phyloP scores from a whole-genome alignment of 257 asterid genomes.

The Cordia subcordata region DNA sequence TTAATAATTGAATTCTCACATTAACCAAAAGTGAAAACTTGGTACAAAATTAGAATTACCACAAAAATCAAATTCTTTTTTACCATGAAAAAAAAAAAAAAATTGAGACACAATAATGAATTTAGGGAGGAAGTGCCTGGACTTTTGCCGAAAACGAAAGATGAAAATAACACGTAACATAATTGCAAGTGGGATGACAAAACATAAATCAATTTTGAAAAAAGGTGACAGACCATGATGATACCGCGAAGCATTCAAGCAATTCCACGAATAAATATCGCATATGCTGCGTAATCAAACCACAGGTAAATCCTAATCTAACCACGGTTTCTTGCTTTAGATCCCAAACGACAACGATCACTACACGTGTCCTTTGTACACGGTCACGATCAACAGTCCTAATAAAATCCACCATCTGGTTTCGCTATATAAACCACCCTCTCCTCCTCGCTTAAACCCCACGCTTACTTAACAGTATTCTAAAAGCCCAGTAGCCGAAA shows the following conservation, averaged over 20 bases:
- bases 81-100: too few relatives aligned
- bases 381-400: slow-evolving; percentile 23
- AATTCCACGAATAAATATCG: slow-evolving; percentile 17
- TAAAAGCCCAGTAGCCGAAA: not conserved
- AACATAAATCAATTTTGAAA: too few relatives aligned
- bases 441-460: slow-evolving; percentile 21
- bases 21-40: too few relatives aligned
- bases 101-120: too few relatives aligned
- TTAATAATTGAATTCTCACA: too few relatives aligned
- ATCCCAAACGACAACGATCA: slow-evolving; percentile 19
- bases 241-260: not conserved
- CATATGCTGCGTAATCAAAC: not conserved
- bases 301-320: not conserved
- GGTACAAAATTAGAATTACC: too few relatives aligned
- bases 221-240: not conserved
- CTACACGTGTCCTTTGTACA: slow-evolving; percentile 26
- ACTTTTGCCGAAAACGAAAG: too few relatives aligned
- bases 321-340: not conserved
- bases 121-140: too few relatives aligned
- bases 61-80: too few relatives aligned
- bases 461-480: slow-evolving; percentile 12
- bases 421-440: slow-evolving; percentile 33
- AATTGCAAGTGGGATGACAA: too few relatives aligned
- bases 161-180: too few relatives aligned
- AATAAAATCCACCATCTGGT: slow-evolving; percentile 18